Conservation (phyloP, 169 alveolate species). For the Eimeria tenella region DNA sequence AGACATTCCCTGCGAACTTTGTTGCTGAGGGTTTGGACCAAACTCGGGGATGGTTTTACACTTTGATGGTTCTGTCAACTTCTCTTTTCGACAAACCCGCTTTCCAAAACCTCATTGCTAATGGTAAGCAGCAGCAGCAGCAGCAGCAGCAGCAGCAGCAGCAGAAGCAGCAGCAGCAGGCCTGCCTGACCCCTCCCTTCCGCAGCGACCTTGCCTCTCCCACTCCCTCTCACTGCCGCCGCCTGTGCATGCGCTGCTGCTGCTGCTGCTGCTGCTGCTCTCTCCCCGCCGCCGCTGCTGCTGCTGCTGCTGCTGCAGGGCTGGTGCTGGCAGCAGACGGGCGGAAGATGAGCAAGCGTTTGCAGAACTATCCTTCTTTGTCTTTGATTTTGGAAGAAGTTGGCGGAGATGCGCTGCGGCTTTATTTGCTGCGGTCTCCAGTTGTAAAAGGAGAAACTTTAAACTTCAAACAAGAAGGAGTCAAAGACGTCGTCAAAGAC, state of each 20-base stretch:
- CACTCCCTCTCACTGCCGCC: not conserved
- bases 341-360: slow-evolving; percentile 98
- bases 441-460: slow-evolving; percentile 98
- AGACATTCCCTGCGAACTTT: slow-evolving; percentile 99
- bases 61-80: slow-evolving; percentile 95
- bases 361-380: slow-evolving; percentile 92
- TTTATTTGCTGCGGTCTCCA: slow-evolving; percentile 96
- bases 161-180: not conserved
- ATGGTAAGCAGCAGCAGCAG: slow-evolving; percentile 88
- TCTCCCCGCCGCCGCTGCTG: not conserved
- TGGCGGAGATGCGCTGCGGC: slow-evolving; percentile 98
- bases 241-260: not conserved
- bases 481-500: slow-evolving; percentile 95
- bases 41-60: slow-evolving; percentile 99
- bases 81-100: slow-evolving; percentile 95
- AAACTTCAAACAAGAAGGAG: slow-evolving; percentile 95
- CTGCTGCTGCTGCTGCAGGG: slow-evolving; percentile 28
- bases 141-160: not conserved
- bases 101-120: slow-evolving; percentile 96
- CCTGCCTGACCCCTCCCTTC: too few relatives aligned
- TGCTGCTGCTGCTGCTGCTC: not conserved
- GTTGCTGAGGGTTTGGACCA: slow-evolving; percentile 99
- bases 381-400: slow-evolving; percentile 82
- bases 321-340: slow-evolving; percentile 98
- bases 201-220: not conserved